These are phyloP conservation scores for Quercus lobata DNA, from an alignment of 331 rosid species.

Conservation along the genomic window DNA sequence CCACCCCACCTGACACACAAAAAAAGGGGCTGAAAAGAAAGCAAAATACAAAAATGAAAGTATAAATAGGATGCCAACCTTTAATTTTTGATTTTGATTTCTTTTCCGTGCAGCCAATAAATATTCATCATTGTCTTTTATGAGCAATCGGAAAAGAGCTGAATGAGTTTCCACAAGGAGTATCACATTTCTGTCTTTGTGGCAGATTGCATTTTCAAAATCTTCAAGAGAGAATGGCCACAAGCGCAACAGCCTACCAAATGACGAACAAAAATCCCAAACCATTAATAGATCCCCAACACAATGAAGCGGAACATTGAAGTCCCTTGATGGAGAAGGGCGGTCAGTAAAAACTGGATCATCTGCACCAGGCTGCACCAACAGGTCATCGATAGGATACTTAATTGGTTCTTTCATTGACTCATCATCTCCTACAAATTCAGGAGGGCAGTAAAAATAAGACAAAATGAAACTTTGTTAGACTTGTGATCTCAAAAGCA, in stretches of 20 bases:
- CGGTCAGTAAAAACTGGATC: constrained; percentile 74
- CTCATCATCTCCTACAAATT: constrained; percentile 42
- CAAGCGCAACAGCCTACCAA: constrained; percentile 61
- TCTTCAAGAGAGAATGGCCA: constrained; percentile 81
- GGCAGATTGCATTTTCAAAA: constrained; percentile 82
- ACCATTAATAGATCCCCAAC: constrained; percentile 84
- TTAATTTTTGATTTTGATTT: constrained; percentile 47
- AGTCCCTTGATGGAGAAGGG: constrained; percentile 75
- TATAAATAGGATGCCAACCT: constrained; percentile 43
- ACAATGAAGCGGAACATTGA: constrained; percentile 64
- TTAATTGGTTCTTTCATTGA: constrained; percentile 49
- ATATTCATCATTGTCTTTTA: constrained; percentile 54
- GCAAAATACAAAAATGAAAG: neutral
- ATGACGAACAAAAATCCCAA: constrained; percentile 88
- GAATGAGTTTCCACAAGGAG: constrained; percentile 93
- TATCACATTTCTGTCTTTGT: constrained; percentile 64
- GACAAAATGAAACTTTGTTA: neutral
- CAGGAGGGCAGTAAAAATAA: constrained; percentile 2
- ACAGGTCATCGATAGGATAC: constrained; percentile 90
- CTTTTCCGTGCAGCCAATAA: constrained; percentile 44
- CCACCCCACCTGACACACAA: neutral
- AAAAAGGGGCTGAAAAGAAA: neutral
- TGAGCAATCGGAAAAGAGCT: constrained; percentile 73
- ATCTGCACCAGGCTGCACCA: constrained; percentile 71
- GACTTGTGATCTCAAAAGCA: constrained; percentile 8